Percentiles rank a stretch among this genome's conserved stretches.
Conservation (phyloP, 2,329 filamentous ascomycete species). For the Amylocarpus encephaloides region DNA sequence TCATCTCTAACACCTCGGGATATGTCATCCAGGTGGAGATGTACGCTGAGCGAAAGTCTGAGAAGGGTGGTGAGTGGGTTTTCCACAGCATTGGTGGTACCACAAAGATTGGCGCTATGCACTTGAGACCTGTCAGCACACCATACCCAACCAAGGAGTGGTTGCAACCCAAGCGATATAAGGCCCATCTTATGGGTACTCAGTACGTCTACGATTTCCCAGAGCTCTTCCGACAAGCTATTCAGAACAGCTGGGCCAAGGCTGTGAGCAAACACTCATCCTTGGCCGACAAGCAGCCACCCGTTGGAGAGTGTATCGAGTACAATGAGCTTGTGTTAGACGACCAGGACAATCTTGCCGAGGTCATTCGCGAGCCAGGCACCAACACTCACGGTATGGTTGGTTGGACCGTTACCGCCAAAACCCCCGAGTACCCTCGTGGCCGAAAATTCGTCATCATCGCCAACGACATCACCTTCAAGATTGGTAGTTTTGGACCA, state of each 20-base stretch:
- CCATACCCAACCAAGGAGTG: conserved; percentile 98
- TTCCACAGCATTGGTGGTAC: conserved; percentile 97
- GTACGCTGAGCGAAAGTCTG: conserved; percentile 95
- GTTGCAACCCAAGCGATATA: conserved; percentile 98
- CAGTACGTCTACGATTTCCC: conserved; percentile 99
- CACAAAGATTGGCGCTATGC: conserved; percentile 92
- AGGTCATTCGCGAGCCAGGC: conserved; percentile 90
- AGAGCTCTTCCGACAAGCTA: conserved; percentile 95
- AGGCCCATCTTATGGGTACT: conserved; percentile 97
- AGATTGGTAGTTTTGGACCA: conserved; percentile 96
- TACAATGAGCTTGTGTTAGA: conserved; percentile 93
- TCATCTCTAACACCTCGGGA: conserved; percentile 97
- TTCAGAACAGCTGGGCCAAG: conserved; percentile 88
- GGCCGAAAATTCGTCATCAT: conserved; percentile 92
- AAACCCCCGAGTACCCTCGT: conserved; percentile 89
- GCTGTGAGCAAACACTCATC: conserved; percentile 66
- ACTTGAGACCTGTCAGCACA: conserved; percentile 81
- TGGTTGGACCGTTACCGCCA: conserved; percentile 91
- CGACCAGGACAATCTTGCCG: conserved; percentile 83
- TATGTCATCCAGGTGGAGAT: conserved; percentile 97
- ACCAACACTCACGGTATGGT: conserved; percentile 98
- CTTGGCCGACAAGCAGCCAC: conserved; percentile 74
- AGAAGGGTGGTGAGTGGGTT: conserved; percentile 89
- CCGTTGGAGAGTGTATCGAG: conserved; percentile 83
- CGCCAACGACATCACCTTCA: conserved; percentile 98